Conservation (phyloP, 176 grass and related monocot genomes). For the Juncus effusus region DNA sequence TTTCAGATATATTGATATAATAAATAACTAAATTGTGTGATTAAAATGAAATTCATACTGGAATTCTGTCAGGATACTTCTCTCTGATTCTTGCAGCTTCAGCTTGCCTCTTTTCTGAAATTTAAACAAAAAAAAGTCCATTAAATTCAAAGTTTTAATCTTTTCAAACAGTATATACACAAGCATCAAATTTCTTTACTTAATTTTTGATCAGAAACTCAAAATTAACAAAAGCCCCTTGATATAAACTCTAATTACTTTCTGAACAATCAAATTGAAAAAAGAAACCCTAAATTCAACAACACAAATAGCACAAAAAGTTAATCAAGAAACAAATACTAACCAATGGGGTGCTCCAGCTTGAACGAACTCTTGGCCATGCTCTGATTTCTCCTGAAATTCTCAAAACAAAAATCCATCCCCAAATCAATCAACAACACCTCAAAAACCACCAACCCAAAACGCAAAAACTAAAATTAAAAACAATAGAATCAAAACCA, state of each 20-base stretch:
- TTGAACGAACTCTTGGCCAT: slow-evolving; percentile 32
- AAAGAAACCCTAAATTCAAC: slow-evolving; percentile 9
- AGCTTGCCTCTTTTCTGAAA: slow-evolving; percentile 66
- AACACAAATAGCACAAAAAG: background rate
- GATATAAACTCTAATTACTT: background rate
- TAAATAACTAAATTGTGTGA: background rate
- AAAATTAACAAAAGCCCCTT: background rate
- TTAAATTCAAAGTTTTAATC: background rate
- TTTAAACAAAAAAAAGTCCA: slow-evolving; percentile 5
- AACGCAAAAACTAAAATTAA: background rate
- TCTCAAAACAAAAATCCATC: slow-evolving; percentile 27
- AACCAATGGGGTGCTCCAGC: slow-evolving; percentile 28
- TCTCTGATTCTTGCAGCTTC: slow-evolving; percentile 83
- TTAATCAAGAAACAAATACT: background rate
- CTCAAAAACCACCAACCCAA: background rate
- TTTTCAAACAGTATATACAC: background rate
- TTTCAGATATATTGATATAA: background rate
- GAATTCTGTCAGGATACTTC: slow-evolving; percentile 84
- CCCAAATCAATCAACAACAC: slow-evolving; percentile 22
- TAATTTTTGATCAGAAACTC: background rate
- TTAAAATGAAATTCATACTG: slow-evolving; percentile 31
- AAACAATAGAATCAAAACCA: background rate
- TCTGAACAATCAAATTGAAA: background rate
- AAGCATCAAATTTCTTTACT: background rate
- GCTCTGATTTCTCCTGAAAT: slow-evolving; percentile 10